A percentile compares a stretch with the other conserved stretches of the same genome.
Conservation (phyloP, 495 filamentous ascomycete species). For the Hyaloscypha bicolor region DNA sequence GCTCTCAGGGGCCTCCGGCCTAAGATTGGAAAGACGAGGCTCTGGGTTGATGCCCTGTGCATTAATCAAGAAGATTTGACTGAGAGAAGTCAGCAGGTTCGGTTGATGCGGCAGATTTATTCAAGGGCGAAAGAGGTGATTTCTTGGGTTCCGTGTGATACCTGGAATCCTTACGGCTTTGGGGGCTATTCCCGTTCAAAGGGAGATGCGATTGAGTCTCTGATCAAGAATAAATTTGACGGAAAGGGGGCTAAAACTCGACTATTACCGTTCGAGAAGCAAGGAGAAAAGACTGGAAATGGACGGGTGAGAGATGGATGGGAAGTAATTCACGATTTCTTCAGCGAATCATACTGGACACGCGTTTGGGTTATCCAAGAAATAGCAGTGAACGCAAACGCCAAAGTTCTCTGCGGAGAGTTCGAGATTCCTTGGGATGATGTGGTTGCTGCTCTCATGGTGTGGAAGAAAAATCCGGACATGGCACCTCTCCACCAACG, state of each 20-base stretch:
- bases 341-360: neutral
- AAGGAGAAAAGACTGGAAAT: no score
- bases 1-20: no score
- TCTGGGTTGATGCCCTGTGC: neutral
- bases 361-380: constrained; percentile 4
- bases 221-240: neutral
- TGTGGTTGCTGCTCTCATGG: neutral
- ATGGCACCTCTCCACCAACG: neutral
- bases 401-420: neutral
- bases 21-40: no score
- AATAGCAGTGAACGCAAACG: neutral
- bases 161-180: no score
- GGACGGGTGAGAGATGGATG: neutral
- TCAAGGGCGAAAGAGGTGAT: neutral
- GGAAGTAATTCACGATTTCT: neutral
- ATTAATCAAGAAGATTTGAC: neutral
- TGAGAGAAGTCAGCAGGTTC: neutral
- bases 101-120: neutral
- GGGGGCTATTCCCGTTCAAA: no score
- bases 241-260: neutral
- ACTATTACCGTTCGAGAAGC: neutral
- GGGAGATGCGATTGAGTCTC: neutral
- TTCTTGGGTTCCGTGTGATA: neutral
- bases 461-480: neutral
- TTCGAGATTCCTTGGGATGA: constrained; percentile 1